These are phyloP conservation scores for Heritiera littoralis DNA, from an alignment of 345 rosid genomes.

Conservation along the genomic window DNA sequence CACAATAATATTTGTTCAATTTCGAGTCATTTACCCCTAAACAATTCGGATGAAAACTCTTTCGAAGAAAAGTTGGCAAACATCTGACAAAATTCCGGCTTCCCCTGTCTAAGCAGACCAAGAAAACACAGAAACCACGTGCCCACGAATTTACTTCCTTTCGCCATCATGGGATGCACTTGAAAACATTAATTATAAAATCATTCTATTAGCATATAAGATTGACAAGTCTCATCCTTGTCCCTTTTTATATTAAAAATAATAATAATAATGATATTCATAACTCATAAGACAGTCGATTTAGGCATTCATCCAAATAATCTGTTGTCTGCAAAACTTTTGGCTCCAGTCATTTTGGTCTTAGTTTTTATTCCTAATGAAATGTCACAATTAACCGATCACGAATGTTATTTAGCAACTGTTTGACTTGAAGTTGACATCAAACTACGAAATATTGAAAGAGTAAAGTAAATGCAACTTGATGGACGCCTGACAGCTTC, in stretches of 20 bases:
- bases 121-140: constrained; percentile 31
- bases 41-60: too few species aligned
- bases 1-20: too few species aligned
- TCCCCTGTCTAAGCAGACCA: constrained; percentile 32
- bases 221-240: background rate
- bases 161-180: constrained; percentile 14
- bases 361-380: background rate
- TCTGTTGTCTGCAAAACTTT: background rate
- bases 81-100: constrained; percentile 38
- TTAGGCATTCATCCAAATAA: too few species aligned
- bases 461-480: too few species aligned
- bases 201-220: background rate
- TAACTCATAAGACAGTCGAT: background rate
- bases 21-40: too few species aligned
- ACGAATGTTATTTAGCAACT: background rate
- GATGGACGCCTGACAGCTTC: background rate
- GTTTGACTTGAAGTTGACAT: background rate
- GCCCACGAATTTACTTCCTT: constrained; percentile 20
- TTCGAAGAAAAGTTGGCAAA: too few species aligned
- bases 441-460: too few species aligned
- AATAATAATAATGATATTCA: background rate
- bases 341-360: background rate
- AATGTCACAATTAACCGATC: too few species aligned
- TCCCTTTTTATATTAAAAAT: background rate
- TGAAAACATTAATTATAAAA: background rate